These are phyloP conservation scores for Hansenula lynferdii DNA, from an alignment of 1,139 yeast genomes.

Conservation along the genomic window DNA sequence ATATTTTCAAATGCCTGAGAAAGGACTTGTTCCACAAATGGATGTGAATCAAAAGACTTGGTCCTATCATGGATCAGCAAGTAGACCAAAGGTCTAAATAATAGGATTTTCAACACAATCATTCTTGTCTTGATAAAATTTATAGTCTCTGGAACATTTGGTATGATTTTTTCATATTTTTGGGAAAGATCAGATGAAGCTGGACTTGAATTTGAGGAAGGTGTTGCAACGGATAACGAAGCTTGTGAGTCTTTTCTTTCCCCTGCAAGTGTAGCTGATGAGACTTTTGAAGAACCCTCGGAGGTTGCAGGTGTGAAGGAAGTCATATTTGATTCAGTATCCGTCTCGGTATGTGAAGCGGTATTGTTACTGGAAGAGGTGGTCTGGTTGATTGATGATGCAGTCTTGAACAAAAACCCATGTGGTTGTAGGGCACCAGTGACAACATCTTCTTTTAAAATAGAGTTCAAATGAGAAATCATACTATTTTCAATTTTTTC, in stretches of 20 bases:
- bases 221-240: slow-evolving; percentile 5
- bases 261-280: too few species aligned
- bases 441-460: slow-evolving; percentile 10
- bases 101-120: slow-evolving; percentile 14
- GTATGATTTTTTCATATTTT: neutral
- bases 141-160: slow-evolving; percentile 16
- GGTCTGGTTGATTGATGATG: neutral
- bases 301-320: too few species aligned
- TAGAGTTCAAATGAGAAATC: slow-evolving; percentile 9
- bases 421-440: slow-evolving; percentile 15
- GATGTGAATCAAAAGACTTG: slow-evolving; percentile 9
- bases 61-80: slow-evolving; percentile 11
- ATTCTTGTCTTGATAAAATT: slow-evolving; percentile 18
- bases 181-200: slow-evolving; percentile 4
- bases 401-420: slow-evolving; percentile 15
- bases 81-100: slow-evolving; percentile 18
- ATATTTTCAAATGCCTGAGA: slow-evolving; percentile 14
- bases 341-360: too few species aligned
- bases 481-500: slow-evolving; percentile 16
- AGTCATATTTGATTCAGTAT: too few species aligned
- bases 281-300: neutral
- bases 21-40: slow-evolving; percentile 14
- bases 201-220: slow-evolving; percentile 1
- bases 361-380: slow-evolving; percentile 1
- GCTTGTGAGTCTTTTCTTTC: neutral